Base-by-base conservation (phyloP, 768 basidiomycete genomes). In the Tricholoma terreum region DNA sequence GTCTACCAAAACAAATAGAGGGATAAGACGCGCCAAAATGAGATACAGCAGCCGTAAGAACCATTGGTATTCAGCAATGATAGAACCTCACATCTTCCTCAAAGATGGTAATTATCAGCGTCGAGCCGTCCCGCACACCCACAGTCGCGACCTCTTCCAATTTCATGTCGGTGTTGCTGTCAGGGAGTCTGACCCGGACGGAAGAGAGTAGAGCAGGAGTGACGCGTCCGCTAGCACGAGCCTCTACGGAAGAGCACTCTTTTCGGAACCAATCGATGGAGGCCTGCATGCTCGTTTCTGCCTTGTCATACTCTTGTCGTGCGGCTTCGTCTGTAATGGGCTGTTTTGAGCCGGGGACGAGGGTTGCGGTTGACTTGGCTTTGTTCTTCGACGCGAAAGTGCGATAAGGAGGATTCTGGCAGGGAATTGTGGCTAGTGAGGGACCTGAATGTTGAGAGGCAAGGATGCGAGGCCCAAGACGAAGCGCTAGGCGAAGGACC, bases 91-190 rank as follows among this genome's bases (percentile, higher is more conserved):
- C 92, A 67, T 83, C 75, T 67, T 90, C 87, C 54, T 93, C 87
- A 64, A 90, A 92, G 30, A 90, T 76, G 3, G 89, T 90, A 10
- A 94, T 77, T 22, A 93, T 61, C 56, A 94, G 72, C 53, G 81
- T 80, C 6, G 87, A 81, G 0, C 92, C 92, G 52, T 94, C 89
- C 59, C 86, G 77, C 36, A 94, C 84, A 7, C 92, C 91, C 17
- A 94, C 82, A 0, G 91, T 92, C 1, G 92, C 87, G 22, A 93
- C 67, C 53, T 91, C 87, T 40, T 91, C 85, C 35, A 94, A 69
- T 43, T 69, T 76, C 43, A 77, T 68, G 3, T 71, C 54, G 27
- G 74, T 71, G 31, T 74, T 72, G 31, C 67, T 66, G 4, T 75
- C 77, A 0, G 80, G 76, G 3, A 83, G 63, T 52, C 73, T 75